Conservation (phyloP, 2,329 filamentous ascomycete genomes). For the Orbilia ellipsospora region DNA sequence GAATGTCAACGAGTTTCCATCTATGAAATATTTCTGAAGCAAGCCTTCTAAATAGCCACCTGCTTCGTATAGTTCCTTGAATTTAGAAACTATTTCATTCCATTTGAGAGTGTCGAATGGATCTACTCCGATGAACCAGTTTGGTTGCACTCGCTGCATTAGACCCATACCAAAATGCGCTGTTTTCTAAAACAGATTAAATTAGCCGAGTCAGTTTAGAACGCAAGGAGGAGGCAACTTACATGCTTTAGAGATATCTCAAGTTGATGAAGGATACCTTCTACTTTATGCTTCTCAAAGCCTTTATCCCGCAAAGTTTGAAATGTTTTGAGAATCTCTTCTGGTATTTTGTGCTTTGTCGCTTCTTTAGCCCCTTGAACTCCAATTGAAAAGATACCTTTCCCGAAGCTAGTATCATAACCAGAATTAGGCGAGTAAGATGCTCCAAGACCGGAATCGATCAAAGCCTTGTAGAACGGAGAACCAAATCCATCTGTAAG, state of each 20-base stretch:
- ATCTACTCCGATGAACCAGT: constrained; percentile 95
- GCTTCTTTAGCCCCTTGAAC: constrained; percentile 87
- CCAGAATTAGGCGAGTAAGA: constrained; percentile 96
- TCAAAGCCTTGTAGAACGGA: constrained; percentile 85
- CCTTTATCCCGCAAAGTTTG: constrained; percentile 77
- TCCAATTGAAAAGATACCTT: constrained; percentile 88
- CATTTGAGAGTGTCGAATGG: constrained; percentile 91
- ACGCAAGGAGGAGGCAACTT: constrained; percentile 13
- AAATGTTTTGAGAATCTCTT: constrained; percentile 78
- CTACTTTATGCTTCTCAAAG: constrained; percentile 89
- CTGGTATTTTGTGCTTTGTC: constrained; percentile 80
- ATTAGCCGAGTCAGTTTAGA: constrained; percentile 20
- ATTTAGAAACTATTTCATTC: constrained; percentile 86
- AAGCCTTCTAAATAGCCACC: constrained; percentile 84
- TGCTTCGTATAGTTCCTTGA: constrained; percentile 79
- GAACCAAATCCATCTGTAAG: constrained; percentile 95
- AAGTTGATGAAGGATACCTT: constrained; percentile 91
- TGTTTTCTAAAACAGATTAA: constrained; percentile 78
- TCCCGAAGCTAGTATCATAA: constrained; percentile 80
- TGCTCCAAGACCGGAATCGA: constrained; percentile 88
- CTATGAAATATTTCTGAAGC: constrained; percentile 88
- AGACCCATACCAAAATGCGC: constrained; percentile 93
- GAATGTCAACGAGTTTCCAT: constrained; percentile 86
- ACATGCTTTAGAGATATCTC: constrained; percentile 82
- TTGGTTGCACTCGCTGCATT: constrained; percentile 85